Conservation (phyloP, 1,284 basidiomycete species). For the Irpex sp. region DNA sequence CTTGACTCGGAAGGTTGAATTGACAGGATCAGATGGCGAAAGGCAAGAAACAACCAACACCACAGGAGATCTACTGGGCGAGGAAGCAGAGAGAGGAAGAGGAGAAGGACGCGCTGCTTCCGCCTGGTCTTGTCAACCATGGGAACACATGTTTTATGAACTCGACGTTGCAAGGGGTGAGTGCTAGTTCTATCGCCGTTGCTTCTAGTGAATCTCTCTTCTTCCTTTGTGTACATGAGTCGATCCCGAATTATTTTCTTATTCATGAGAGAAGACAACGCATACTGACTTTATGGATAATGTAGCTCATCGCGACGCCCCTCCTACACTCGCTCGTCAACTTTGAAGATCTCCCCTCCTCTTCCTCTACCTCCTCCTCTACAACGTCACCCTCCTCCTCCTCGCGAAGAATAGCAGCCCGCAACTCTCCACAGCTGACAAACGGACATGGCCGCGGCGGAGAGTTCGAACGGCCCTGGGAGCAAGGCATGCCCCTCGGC, state of each 20-base stretch:
- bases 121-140: slow-evolving; percentile 80
- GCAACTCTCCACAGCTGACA: slow-evolving; percentile 61
- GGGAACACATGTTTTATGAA: slow-evolving; percentile 95
- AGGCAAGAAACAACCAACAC: slow-evolving; percentile 46
- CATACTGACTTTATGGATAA: too few relatives aligned
- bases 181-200: slow-evolving; percentile 14
- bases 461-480: slow-evolving; percentile 45
- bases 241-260: too few relatives aligned
- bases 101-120: slow-evolving; percentile 54
- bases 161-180: slow-evolving; percentile 71
- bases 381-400: slow-evolving; percentile 35
- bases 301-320: slow-evolving; percentile 62
- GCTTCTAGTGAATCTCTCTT: too few relatives aligned
- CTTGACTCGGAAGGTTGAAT: too few relatives aligned
- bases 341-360: slow-evolving; percentile 46
- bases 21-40: slow-evolving; percentile 44
- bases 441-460: slow-evolving; percentile 58
- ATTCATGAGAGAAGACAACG: too few relatives aligned
- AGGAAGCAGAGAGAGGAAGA: slow-evolving; percentile 58
- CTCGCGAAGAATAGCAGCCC: slow-evolving; percentile 37
- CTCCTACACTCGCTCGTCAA: slow-evolving; percentile 58
- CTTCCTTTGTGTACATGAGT: too few relatives aligned
- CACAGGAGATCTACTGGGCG: slow-evolving; percentile 61
- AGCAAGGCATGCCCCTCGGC: slow-evolving; percentile 59
- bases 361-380: slow-evolving; percentile 33